Evolutionary conservation across 805 yeast genomes (phyloP).

Genomic region (Ogataea pilisensis): DNA sequence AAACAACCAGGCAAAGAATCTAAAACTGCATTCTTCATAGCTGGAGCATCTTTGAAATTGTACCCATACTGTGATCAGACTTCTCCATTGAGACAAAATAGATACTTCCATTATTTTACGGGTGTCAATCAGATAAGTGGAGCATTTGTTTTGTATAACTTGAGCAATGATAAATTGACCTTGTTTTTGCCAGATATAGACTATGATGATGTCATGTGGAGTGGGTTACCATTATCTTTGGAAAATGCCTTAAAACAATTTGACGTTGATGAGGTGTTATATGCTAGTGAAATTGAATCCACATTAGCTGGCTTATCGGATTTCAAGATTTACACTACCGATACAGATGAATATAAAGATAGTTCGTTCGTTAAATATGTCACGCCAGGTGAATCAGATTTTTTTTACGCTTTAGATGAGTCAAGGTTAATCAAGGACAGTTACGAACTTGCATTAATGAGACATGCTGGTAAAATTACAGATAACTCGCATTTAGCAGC

Average conservation of each 20-base stretch:
- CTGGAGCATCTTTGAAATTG: slow-evolving; percentile 54
- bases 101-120: slow-evolving; percentile 82
- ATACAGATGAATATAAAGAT: slow-evolving; percentile 43
- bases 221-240: slow-evolving; percentile 73
- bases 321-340: slow-evolving; percentile 46
- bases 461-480: slow-evolving; percentile 77
- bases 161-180: slow-evolving; percentile 51
- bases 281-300: slow-evolving; percentile 45
- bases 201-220: slow-evolving; percentile 92
- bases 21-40: slow-evolving; percentile 44
- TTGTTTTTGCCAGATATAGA: slow-evolving; percentile 82
- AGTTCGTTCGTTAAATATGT: slow-evolving; percentile 34
- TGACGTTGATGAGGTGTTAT: slow-evolving; percentile 81
- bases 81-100: slow-evolving; percentile 77
- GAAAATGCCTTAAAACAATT: slow-evolving; percentile 61
- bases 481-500: slow-evolving; percentile 88
- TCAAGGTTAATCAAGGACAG: slow-evolving; percentile 80
- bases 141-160: slow-evolving; percentile 57
- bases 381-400: slow-evolving; percentile 40
- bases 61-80: slow-evolving; percentile 78
- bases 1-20: slow-evolving; percentile 14
- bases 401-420: slow-evolving; percentile 80
- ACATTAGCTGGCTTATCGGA: slow-evolving; percentile 32
- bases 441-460: slow-evolving; percentile 72
- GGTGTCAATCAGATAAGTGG: slow-evolving; percentile 80